phyloP scores from a whole-genome alignment of 306 rosid species.

The Vicia sativa region DNA sequence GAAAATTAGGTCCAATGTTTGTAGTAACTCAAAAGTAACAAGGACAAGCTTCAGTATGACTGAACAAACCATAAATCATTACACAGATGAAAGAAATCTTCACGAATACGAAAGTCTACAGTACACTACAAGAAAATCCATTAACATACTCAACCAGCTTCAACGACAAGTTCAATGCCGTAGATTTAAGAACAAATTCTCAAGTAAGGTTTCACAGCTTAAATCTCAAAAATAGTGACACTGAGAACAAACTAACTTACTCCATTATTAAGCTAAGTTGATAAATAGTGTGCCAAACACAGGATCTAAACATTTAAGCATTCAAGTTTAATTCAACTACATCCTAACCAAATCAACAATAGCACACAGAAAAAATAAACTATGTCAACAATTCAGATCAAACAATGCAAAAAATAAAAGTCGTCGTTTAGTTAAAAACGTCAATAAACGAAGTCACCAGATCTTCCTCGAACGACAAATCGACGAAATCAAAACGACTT shows the following conservation, averaged over 20 bases:
- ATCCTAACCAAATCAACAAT: conserved; percentile 21
- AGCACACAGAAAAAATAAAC: background rate
- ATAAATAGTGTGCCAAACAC: conserved; percentile 8
- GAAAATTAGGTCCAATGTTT: background rate
- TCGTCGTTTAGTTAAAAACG: conserved; percentile 18
- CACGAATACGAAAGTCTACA: conserved; percentile 5
- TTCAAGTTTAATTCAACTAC: background rate
- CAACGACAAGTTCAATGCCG: conserved; percentile 19
- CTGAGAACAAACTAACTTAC: conserved; percentile 1
- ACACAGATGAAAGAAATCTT: conserved; percentile 7
- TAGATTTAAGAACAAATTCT: conserved; percentile 18
- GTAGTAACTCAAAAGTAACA: conserved; percentile 28
- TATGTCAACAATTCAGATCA: background rate
- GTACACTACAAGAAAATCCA: conserved; percentile 20
- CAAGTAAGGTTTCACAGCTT: conserved; percentile 14
- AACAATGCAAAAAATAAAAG: conserved; percentile 7
- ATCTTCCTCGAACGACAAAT: conserved; percentile 46
- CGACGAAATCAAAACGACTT: background rate
- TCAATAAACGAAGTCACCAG: conserved; percentile 27
- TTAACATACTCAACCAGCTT: conserved; percentile 29
- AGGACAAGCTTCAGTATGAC: conserved; percentile 29
- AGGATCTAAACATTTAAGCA: conserved; percentile 14
- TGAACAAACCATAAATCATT: conserved; percentile 21
- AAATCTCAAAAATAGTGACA: conserved; percentile 29
- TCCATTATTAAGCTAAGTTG: conserved; percentile 11